Conservation (phyloP, 257 asterid species). For the Parsonsia alboflavescens region DNA sequence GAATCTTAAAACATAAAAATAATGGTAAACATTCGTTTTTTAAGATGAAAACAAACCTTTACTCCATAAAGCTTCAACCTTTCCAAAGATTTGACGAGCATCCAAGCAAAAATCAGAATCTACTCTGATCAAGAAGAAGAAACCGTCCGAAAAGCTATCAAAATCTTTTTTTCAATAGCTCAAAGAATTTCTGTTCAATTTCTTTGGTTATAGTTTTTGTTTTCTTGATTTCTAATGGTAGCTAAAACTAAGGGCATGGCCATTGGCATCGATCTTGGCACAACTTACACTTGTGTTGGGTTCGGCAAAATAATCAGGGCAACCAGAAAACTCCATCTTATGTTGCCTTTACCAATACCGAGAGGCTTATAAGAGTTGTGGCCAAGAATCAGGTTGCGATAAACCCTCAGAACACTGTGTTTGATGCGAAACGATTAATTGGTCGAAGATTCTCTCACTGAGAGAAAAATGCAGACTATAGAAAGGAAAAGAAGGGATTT, state of each 20-base stretch:
- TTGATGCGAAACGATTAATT: slow-evolving; percentile 8
- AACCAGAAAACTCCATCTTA: slow-evolving; percentile 11
- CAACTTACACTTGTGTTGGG: slow-evolving; percentile 15
- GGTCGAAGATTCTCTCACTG: slow-evolving; percentile 13
- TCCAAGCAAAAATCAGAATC: background rate
- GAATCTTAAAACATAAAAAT: no score
- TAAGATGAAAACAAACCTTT: no score
- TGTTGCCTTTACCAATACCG: slow-evolving; percentile 10
- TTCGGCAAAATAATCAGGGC: slow-evolving; percentile 13
- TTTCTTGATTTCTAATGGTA: background rate
- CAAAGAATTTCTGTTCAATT: background rate
- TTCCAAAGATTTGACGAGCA: no score
- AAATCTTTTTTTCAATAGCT: background rate
- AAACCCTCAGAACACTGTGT: slow-evolving; percentile 8
- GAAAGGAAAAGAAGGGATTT: no score
- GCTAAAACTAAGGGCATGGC: slow-evolving; percentile 8
- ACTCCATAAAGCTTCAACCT: no score
- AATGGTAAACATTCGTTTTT: no score
- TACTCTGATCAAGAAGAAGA: background rate
- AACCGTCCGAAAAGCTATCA: background rate
- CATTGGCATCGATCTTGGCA: slow-evolving; percentile 14
- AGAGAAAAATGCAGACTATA: no score
- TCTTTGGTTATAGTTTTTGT: background rate
- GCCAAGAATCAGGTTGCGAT: slow-evolving; percentile 17
- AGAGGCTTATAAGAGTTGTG: slow-evolving; percentile 3